A percentile compares a stretch with the other conserved stretches of the same genome.
These are phyloP conservation scores for Odontarrhena argentea DNA, from an alignment of 345 rosid species.

Conservation along the genomic window DNA sequence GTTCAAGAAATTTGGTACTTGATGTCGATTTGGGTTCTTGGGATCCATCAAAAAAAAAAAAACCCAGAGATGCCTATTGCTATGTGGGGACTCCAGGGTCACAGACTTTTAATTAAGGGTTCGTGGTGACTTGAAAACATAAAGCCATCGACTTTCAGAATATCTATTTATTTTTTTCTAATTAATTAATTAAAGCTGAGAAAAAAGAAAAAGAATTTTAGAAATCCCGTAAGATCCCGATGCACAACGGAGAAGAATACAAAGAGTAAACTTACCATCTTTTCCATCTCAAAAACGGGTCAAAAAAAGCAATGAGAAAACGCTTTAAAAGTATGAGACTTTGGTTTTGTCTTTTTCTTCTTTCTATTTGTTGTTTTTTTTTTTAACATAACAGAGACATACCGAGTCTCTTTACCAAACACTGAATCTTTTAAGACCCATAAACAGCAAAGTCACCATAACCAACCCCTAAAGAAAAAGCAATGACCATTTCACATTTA, in stretches of 20 bases:
- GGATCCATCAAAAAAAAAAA: slow-evolving; percentile 41
- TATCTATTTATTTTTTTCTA: slow-evolving; percentile 32
- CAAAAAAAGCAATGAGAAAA: slow-evolving; percentile 40
- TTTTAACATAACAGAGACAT: slow-evolving; percentile 18
- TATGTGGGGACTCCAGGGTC: slow-evolving; percentile 50
- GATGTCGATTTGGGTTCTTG: slow-evolving; percentile 45
- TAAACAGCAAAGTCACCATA: slow-evolving; percentile 32
- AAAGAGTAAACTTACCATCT: slow-evolving; percentile 35
- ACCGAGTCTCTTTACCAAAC: slow-evolving; percentile 21
- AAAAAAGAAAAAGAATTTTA: slow-evolving; percentile 18
- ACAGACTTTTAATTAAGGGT: slow-evolving; percentile 22
- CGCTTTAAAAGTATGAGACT: slow-evolving; percentile 30
- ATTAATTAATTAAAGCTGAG: neutral
- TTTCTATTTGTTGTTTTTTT: neutral
- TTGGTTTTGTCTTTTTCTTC: slow-evolving; percentile 38
- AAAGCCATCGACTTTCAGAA: slow-evolving; percentile 57
- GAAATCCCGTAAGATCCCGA: slow-evolving; percentile 43
- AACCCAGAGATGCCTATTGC: neutral
- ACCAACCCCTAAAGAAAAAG: slow-evolving; percentile 17
- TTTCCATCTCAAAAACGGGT: slow-evolving; percentile 35
- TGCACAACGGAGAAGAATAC: slow-evolving; percentile 36
- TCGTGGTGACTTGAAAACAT: slow-evolving; percentile 50
- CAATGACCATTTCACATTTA: slow-evolving; percentile 37
- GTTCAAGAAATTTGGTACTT: slow-evolving; percentile 66
- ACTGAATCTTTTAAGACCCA: slow-evolving; percentile 15